These are phyloP conservation scores for Trichoderma endophyticum DNA, from an alignment of 2,329 filamentous ascomycete genomes.

Conservation along the genomic window DNA sequence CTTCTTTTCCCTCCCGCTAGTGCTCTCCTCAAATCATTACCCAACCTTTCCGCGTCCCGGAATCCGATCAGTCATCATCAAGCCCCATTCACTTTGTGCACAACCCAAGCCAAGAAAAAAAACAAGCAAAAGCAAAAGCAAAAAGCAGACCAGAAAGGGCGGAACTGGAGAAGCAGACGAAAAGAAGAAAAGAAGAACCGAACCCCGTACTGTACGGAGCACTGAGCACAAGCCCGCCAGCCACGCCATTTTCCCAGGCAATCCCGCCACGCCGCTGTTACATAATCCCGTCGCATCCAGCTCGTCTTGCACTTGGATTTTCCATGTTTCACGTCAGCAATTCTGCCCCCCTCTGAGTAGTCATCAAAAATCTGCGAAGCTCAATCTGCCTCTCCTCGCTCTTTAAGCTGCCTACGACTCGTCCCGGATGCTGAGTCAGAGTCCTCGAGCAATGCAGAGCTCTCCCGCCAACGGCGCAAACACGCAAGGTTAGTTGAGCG, in stretches of 20 bases:
- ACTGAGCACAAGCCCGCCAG: slow-evolving; percentile 11
- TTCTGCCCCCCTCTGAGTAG: slow-evolving; percentile 12
- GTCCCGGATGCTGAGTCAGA: slow-evolving; percentile 21
- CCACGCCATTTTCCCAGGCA: slow-evolving; percentile 18
- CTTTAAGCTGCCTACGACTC: background rate
- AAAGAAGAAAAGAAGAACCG: background rate
- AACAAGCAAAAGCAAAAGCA: background rate
- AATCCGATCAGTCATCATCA: slow-evolving; percentile 16
- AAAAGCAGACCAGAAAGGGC: background rate
- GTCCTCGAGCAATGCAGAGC: slow-evolving; percentile 22
- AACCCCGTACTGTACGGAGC: background rate
- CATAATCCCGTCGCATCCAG: slow-evolving; percentile 21
- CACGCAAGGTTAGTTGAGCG: slow-evolving; percentile 19
- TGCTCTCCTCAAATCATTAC: background rate
- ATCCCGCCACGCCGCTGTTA: slow-evolving; percentile 18
- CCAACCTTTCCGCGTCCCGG: slow-evolving; percentile 13
- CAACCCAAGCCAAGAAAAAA: background rate
- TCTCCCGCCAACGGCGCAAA: slow-evolving; percentile 21
- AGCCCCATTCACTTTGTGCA: background rate
- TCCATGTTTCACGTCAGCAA: slow-evolving; percentile 20
- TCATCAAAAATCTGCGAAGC: slow-evolving; percentile 17
- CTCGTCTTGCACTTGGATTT: background rate
- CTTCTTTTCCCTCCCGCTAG: background rate
- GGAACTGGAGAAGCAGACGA: background rate
- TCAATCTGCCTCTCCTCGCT: slow-evolving; percentile 1